Conservation (phyloP, 2,329 filamentous ascomycete species). For the Pseudocercospora vitis region DNA sequence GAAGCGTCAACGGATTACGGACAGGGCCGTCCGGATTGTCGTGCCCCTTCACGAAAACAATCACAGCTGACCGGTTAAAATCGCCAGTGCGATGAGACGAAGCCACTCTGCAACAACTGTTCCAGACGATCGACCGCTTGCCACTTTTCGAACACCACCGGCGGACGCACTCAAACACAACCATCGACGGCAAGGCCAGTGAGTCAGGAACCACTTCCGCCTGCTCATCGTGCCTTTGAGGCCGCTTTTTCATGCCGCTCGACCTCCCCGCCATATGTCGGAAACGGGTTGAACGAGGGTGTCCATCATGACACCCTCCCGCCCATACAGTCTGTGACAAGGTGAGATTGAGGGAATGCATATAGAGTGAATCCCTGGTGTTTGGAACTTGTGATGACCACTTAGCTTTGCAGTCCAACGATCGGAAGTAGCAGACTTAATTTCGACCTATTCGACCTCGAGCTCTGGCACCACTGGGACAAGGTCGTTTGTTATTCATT, state of each 20-base stretch:
- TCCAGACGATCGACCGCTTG: conserved; percentile 21
- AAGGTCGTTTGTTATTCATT: conserved; percentile 17
- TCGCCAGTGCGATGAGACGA: conserved; percentile 27
- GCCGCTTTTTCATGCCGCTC: conserved; percentile 1
- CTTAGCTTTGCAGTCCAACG: too few relatives aligned
- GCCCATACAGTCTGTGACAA: not conserved
- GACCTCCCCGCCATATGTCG: not conserved
- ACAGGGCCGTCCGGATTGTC: too few relatives aligned
- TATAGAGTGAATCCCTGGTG: too few relatives aligned
- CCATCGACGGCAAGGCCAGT: not conserved
- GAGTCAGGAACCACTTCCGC: not conserved
- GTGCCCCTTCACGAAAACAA: too few relatives aligned
- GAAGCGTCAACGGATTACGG: too few relatives aligned
- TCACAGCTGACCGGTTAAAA: conserved; percentile 11
- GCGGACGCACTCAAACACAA: too few relatives aligned
- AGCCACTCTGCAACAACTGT: conserved; percentile 26
- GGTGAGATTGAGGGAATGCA: not conserved
- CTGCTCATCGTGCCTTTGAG: too few relatives aligned
- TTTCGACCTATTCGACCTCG: conserved; percentile 25
- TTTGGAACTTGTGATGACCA: too few relatives aligned
- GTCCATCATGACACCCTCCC: not conserved
- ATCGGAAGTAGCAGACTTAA: too few relatives aligned
- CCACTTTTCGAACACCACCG: conserved; percentile 12
- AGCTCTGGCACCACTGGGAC: conserved; percentile 25
- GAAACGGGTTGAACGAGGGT: not conserved